phyloP scores from a whole-genome alignment of 2,329 filamentous ascomycete species.

The Phyllosticta citribraziliensis region DNA sequence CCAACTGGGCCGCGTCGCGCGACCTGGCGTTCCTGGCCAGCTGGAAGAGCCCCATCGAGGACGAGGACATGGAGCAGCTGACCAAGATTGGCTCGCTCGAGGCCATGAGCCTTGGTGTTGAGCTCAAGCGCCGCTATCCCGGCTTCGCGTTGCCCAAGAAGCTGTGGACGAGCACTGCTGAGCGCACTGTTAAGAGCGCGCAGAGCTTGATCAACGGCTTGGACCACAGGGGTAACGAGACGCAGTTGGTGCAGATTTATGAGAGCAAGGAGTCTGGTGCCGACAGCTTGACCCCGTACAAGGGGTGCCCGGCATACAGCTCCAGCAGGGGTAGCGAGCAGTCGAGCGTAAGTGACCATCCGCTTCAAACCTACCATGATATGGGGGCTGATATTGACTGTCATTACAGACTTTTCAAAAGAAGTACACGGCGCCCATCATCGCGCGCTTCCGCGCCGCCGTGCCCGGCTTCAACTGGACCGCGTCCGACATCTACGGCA shows the following conservation, averaged over 20 bases:
- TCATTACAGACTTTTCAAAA: slow-evolving; percentile 35
- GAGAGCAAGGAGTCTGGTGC: slow-evolving; percentile 50
- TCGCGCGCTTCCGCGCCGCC: slow-evolving; percentile 44
- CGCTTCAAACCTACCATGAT: neutral
- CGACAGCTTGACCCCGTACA: slow-evolving; percentile 54
- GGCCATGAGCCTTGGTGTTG: slow-evolving; percentile 48
- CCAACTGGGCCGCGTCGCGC: slow-evolving; percentile 48
- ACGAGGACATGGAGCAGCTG: slow-evolving; percentile 49
- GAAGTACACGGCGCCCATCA: slow-evolving; percentile 51
- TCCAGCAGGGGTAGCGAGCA: slow-evolving; percentile 48
- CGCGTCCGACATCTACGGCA: slow-evolving; percentile 50
- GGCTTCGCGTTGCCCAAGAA: slow-evolving; percentile 42
- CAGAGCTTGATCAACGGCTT: slow-evolving; percentile 49
- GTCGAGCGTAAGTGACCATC: slow-evolving; percentile 25
- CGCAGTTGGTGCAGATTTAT: slow-evolving; percentile 45
- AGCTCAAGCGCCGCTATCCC: slow-evolving; percentile 50
- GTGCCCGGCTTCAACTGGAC: slow-evolving; percentile 55
- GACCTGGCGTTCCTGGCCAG: slow-evolving; percentile 45
- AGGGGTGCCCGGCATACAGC: slow-evolving; percentile 54
- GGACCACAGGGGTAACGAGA: slow-evolving; percentile 43
- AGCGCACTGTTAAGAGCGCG: slow-evolving; percentile 50
- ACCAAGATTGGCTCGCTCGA: slow-evolving; percentile 53
- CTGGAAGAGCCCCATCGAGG: slow-evolving; percentile 48
- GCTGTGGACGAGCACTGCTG: slow-evolving; percentile 54
- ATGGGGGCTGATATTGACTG: neutral